phyloP scores from a whole-genome alignment of 108 stramenopile genomes.

The Fragilaria radians region DNA sequence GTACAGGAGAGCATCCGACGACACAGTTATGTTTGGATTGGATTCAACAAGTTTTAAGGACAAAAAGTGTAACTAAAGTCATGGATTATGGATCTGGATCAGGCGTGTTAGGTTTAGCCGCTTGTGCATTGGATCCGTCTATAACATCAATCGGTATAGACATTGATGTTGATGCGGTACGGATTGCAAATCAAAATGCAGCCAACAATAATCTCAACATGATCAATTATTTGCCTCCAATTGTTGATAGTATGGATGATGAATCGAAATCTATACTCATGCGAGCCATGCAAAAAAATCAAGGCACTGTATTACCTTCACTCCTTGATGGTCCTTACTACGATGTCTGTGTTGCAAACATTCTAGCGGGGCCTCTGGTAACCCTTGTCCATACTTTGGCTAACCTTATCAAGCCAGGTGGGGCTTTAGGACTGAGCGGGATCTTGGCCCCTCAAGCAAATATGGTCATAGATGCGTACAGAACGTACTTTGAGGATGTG shows the following conservation, averaged over 20 bases:
- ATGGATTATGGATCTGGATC: conserved; percentile 80
- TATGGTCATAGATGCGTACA: conserved; percentile 51
- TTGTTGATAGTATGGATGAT: conserved; percentile 43
- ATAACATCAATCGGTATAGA: conserved; percentile 59
- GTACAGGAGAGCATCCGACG: conserved; percentile 84
- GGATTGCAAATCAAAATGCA: conserved; percentile 72
- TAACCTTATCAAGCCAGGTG: conserved; percentile 46
- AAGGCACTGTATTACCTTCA: conserved; percentile 31
- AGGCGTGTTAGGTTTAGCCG: conserved; percentile 78
- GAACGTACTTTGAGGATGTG: conserved; percentile 50
- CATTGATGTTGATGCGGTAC: conserved; percentile 77
- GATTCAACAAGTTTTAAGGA: conserved; percentile 19
- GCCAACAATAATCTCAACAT: conserved; percentile 49
- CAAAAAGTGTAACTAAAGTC: conserved; percentile 16
- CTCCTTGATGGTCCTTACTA: conserved; percentile 46
- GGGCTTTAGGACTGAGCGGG: conserved; percentile 60
- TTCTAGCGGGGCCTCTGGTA: conserved; percentile 62
- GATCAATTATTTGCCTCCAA: conserved; percentile 54
- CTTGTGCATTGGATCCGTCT: conserved; percentile 42
- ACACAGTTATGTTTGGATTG: conserved; percentile 72
- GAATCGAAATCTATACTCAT: conserved; percentile 59
- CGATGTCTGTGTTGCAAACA: conserved; percentile 72
- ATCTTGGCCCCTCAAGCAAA: conserved; percentile 50
- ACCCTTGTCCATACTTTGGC: conserved; percentile 51
- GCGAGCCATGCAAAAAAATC: conserved; percentile 41